Conservation (phyloP, 768 basidiomycete genomes). For the Royoungia palumana region DNA sequence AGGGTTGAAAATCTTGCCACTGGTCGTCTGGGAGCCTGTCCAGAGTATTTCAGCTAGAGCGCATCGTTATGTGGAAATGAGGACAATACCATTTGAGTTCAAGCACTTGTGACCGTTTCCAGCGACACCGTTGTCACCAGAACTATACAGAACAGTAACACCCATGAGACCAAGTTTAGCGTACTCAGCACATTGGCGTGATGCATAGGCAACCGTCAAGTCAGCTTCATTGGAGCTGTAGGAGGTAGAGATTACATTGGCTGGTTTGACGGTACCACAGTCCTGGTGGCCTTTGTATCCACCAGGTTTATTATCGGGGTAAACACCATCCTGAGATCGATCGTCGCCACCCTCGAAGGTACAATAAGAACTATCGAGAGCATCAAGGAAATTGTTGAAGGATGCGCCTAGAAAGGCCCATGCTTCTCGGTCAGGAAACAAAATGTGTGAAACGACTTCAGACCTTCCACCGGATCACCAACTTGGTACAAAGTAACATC, state of each 20-base stretch:
- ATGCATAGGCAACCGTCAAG: slow-evolving; percentile 32
- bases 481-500: slow-evolving; percentile 38
- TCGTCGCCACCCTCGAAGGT: slow-evolving; percentile 46
- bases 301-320: slow-evolving; percentile 40
- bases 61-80: neutral
- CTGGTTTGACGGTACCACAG: slow-evolving; percentile 37
- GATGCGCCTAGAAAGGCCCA: slow-evolving; percentile 32
- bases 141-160: slow-evolving; percentile 40
- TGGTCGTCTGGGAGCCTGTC: slow-evolving; percentile 34
- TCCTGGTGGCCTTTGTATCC: slow-evolving; percentile 34
- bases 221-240: slow-evolving; percentile 38
- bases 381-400: slow-evolving; percentile 46
- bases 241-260: slow-evolving; percentile 43
- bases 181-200: slow-evolving; percentile 47
- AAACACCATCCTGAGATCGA: slow-evolving; percentile 35
- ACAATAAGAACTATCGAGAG: slow-evolving; percentile 41
- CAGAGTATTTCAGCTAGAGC: neutral
- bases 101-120: slow-evolving; percentile 36
- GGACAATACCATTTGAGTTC: slow-evolving; percentile 35
- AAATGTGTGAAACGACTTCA: neutral
- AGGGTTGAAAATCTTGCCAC: slow-evolving; percentile 58
- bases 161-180: slow-evolving; percentile 51
- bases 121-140: slow-evolving; percentile 41
- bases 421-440: slow-evolving; percentile 4
- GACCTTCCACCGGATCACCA: slow-evolving; percentile 37